These are phyloP conservation scores for Allomyces javanicus DNA, from an alignment of 192 early-diverging fungal species.

Conservation along the genomic window DNA sequence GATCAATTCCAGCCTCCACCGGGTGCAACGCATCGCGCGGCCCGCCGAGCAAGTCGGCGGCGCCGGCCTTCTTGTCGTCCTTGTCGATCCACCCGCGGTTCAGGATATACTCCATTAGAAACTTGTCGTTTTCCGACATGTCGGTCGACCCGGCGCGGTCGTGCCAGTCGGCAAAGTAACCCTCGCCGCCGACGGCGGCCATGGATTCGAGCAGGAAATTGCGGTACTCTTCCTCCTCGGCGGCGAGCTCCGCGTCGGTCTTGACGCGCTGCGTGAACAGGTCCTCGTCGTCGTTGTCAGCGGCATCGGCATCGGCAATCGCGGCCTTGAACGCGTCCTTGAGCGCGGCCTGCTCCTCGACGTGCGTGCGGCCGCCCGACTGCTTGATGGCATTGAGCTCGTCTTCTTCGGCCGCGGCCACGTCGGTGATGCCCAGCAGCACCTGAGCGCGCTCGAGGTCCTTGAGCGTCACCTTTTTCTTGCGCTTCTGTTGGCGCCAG, in stretches of 20 bases:
- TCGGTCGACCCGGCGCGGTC: slow-evolving; percentile 28
- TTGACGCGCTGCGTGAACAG: slow-evolving; percentile 57
- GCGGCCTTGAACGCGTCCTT: slow-evolving; percentile 43
- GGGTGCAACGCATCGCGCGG: slow-evolving; percentile 18
- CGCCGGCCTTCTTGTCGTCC: slow-evolving; percentile 35
- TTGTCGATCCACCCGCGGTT: slow-evolving; percentile 91
- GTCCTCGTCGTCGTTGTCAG: slow-evolving; percentile 41
- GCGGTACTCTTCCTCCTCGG: slow-evolving; percentile 78
- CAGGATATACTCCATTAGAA: slow-evolving; percentile 79
- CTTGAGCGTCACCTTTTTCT: slow-evolving; percentile 55
- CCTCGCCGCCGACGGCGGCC: slow-evolving; percentile 26
- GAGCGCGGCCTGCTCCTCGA: slow-evolving; percentile 65
- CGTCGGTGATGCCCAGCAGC: slow-evolving; percentile 29
- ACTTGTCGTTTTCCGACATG: slow-evolving; percentile 31
- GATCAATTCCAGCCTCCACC: slow-evolving; percentile 13
- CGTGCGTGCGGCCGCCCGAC: slow-evolving; percentile 30
- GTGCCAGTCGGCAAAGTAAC: slow-evolving; percentile 32
- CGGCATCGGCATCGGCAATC: slow-evolving; percentile 5
- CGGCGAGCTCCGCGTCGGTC: slow-evolving; percentile 48
- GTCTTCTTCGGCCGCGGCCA: slow-evolving; percentile 15
- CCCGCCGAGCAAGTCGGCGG: slow-evolving; percentile 44
- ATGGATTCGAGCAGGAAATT: slow-evolving; percentile 71
- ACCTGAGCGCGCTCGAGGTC: slow-evolving; percentile 70
- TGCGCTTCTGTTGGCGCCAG: no score
- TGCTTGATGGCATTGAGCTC: slow-evolving; percentile 10